Percentiles rank a stretch among this genome's conserved stretches.
Conservation (phyloP, 306 rosid species). For the Cotoneaster glaucophyllus region DNA sequence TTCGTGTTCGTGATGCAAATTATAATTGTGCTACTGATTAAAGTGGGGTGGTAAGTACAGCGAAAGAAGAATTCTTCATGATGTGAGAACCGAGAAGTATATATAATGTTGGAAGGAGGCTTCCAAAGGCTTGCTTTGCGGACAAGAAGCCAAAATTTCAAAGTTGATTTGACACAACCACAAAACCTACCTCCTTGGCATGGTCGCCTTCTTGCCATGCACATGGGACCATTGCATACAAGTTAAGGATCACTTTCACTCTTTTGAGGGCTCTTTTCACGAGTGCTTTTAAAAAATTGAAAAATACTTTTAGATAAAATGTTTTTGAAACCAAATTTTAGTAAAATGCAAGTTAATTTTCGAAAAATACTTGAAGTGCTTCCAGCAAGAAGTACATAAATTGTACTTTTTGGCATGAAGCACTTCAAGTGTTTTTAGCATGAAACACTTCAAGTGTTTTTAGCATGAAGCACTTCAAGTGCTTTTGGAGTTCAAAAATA, state of each 20-base stretch:
- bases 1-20: conserved; percentile 20
- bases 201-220: conserved; percentile 30
- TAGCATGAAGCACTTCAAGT: too few relatives aligned
- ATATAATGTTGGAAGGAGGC: not conserved
- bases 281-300: too few relatives aligned
- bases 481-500: too few relatives aligned
- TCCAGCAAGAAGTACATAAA: too few relatives aligned
- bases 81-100: not conserved
- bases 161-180: conserved; percentile 41
- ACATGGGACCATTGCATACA: not conserved
- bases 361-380: too few relatives aligned
- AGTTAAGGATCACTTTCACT: too few relatives aligned
- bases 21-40: conserved; percentile 9
- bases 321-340: too few relatives aligned
- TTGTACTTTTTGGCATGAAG: too few relatives aligned
- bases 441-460: too few relatives aligned
- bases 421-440: too few relatives aligned
- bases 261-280: rapidly evolving
- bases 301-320: too few relatives aligned
- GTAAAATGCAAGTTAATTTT: too few relatives aligned
- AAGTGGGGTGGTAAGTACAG: not conserved
- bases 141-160: conserved; percentile 58
- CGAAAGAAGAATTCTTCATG: not conserved
- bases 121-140: conserved; percentile 57
- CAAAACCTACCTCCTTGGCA: conserved; percentile 14